Evolutionary conservation across 306 rosid species (phyloP).

Genomic region (Luffa aegyptiaca): DNA sequence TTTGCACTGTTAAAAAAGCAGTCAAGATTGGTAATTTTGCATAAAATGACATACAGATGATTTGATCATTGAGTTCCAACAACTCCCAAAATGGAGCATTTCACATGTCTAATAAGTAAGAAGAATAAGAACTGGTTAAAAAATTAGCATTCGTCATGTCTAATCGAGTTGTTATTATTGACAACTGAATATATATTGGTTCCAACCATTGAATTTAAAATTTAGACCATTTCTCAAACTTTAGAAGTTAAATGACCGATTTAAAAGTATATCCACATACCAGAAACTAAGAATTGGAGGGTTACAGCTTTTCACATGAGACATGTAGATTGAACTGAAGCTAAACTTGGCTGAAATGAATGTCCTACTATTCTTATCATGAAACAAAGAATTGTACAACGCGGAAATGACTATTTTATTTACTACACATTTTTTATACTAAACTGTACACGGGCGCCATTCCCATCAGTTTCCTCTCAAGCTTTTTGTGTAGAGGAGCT

Average conservation of each 20-base stretch:
- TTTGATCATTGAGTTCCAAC: background rate
- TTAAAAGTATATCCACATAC: background rate
- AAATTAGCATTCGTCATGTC: too few species aligned
- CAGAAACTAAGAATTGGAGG: background rate
- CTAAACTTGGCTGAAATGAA: constrained; percentile 10
- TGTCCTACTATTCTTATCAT: constrained; percentile 15
- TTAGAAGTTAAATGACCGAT: background rate
- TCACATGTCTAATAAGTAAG: background rate
- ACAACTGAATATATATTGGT: background rate
- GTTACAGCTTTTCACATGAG: background rate
- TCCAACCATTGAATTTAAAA: background rate
- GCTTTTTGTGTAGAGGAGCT: constrained; percentile 12
- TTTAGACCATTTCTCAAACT: background rate
- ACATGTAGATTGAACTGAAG: background rate
- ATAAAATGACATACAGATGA: background rate
- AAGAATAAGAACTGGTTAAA: too few species aligned
- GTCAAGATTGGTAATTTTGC: background rate
- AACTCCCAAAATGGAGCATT: background rate
- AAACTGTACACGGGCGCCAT: constrained; percentile 53
- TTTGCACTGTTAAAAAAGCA: background rate
- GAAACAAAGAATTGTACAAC: constrained; percentile 19
- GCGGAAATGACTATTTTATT: constrained; percentile 27
- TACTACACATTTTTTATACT: constrained; percentile 20
- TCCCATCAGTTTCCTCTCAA: constrained; percentile 18
- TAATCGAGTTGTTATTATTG: background rate